Base-by-base conservation (phyloP, 768 basidiomycete species). In the Suillus sp. region DNA sequence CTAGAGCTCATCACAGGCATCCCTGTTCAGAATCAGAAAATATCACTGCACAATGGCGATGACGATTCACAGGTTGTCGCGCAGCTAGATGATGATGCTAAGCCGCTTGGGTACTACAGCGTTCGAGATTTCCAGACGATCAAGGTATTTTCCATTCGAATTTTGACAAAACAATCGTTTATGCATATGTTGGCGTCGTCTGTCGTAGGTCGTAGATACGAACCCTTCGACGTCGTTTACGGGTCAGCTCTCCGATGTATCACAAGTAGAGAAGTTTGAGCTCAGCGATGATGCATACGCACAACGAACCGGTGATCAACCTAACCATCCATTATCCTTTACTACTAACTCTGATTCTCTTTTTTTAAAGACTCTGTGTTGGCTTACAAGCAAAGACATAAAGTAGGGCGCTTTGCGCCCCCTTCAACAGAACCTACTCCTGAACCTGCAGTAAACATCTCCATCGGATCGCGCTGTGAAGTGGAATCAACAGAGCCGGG, bases 1-100 rank as follows among this genome's bases (percentile, higher is more conserved):
- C 85, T 99, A 35, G 93, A 95, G 72, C 83, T 88, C 61, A 86
- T 97, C 69, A 99, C 96, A n/a, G 96, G 96, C 27, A 90, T 98
- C 58, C 87, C 92, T 1, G 81, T 83, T 3, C 79, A 79, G 59
- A 89, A 90, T 66, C 96, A 99, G 71, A 65, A 74, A 1, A 84
- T 99, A 51, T 75, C 83, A 0, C 73, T 97, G 10, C 81, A 84
- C 38, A 83, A 86, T 4, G 83, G 87, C 2, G 84, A 88, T 55
- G 80, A 78, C 11, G 84, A 86, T 64, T 70, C 77, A 1, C 75
- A 78, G 43, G 76, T 84, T 10, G 68, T 91, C 14, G 83, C 80
- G 5, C 72, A 78, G 4, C 78, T 98, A 18, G 79, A 83, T 4
- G 89, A 96, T 65, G 90, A 93, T 65, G 70, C 77, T 3, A 84